Conservation (phyloP, 352 stramenopile genomes). For the Globisporangium alternatum region DNA sequence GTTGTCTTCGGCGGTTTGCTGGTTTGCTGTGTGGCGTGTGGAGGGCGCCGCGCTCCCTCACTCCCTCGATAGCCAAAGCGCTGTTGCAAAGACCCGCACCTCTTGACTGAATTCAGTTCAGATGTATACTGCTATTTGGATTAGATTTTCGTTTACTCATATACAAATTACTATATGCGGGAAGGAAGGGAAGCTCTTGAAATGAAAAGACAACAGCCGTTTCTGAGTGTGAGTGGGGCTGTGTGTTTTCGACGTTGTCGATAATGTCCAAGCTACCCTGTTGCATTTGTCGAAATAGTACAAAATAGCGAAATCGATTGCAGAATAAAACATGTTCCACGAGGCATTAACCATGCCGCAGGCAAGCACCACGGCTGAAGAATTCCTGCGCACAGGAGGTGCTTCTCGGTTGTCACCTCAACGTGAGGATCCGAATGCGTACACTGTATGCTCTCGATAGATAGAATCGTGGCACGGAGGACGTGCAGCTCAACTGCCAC, state of each 20-base stretch:
- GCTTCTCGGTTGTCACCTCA: too few relatives aligned
- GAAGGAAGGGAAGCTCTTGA: neutral
- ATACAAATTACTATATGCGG: conserved; percentile 6
- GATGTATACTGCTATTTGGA: neutral
- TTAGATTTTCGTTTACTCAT: neutral
- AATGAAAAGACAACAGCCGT: neutral
- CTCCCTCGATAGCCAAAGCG: conserved; percentile 20
- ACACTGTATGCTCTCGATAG: too few relatives aligned
- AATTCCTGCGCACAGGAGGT: too few relatives aligned
- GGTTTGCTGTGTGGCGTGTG: conserved; percentile 27
- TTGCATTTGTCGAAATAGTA: neutral
- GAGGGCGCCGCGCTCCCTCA: conserved; percentile 20
- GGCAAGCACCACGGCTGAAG: too few relatives aligned
- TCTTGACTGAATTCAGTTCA: neutral
- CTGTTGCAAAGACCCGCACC: conserved; percentile 51
- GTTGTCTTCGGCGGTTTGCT: neutral
- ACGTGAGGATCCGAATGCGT: too few relatives aligned
- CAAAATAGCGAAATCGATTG: neutral
- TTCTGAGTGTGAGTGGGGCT: neutral
- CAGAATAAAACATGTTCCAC: neutral
- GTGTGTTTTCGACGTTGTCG: neutral
- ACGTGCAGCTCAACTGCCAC: too few relatives aligned
- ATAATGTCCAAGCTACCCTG: too few relatives aligned
- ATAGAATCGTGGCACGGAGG: too few relatives aligned
- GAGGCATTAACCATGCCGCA: too few relatives aligned